Conservation (phyloP, 768 basidiomycete genomes). For the Amanita subjunquillea region DNA sequence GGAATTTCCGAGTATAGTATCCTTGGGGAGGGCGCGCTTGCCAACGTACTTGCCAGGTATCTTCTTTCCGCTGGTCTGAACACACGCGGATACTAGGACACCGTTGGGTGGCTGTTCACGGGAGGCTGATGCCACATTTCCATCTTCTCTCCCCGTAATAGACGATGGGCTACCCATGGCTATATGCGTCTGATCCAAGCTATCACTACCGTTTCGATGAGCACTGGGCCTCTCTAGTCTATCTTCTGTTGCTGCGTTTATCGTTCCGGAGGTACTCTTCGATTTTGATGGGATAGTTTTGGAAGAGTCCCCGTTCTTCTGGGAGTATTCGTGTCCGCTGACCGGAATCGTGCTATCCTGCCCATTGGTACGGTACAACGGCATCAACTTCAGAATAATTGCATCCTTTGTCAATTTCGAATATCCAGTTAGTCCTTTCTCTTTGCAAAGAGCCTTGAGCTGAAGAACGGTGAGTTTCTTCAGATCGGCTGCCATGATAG, state of each 20-base stretch:
- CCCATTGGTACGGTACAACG: background rate
- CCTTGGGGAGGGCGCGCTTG: background rate
- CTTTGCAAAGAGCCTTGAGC: slow-evolving; percentile 61
- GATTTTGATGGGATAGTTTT: background rate
- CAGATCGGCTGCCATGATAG: slow-evolving; percentile 14
- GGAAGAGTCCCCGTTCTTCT: background rate
- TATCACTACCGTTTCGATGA: too few species aligned
- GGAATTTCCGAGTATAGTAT: background rate
- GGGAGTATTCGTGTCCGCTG: background rate
- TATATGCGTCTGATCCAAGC: background rate
- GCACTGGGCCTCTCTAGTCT: background rate
- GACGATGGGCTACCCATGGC: background rate
- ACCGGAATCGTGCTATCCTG: background rate
- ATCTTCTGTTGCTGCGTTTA: background rate
- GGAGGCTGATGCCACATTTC: background rate
- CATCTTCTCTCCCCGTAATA: background rate
- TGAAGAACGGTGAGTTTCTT: slow-evolving; percentile 48
- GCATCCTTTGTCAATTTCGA: slow-evolving; percentile 55
- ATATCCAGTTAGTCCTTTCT: slow-evolving; percentile 47
- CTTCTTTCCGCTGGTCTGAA: background rate
- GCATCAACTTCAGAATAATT: slow-evolving; percentile 40
- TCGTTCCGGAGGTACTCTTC: background rate
- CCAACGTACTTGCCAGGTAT: background rate
- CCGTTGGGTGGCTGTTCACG: background rate
- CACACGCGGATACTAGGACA: too few species aligned